phyloP scores from a whole-genome alignment of 495 filamentous ascomycete species.

The Hyaloscypha bicolor region DNA sequence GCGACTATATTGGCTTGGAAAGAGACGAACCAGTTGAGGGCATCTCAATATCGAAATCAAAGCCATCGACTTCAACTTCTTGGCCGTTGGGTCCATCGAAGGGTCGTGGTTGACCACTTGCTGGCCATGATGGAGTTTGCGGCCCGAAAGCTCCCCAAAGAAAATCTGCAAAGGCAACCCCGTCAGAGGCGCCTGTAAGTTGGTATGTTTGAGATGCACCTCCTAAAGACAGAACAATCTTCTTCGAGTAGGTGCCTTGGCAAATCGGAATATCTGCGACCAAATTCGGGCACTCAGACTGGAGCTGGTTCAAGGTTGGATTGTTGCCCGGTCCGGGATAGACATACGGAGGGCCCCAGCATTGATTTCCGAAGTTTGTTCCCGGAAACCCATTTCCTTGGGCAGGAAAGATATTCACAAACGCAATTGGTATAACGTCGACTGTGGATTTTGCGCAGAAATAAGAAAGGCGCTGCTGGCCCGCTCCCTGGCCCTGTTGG shows the following conservation, averaged over 20 bases:
- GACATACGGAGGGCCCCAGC: conserved; percentile 43
- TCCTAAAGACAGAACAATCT: conserved; percentile 68
- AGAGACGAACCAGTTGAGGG: conserved; percentile 11
- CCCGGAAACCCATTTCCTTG: conserved; percentile 56
- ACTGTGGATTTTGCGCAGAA: conserved; percentile 60
- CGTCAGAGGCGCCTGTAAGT: conserved; percentile 44
- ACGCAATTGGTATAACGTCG: conserved; percentile 70
- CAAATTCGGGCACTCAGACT: conserved; percentile 40
- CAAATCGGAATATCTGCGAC: conserved; percentile 51
- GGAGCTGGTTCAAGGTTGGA: conserved; percentile 29
- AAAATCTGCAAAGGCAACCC: conserved; percentile 59
- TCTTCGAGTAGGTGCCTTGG: conserved; percentile 55
- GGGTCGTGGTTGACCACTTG: conserved; percentile 37
- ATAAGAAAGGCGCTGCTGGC: conserved; percentile 49
- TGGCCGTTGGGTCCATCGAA: conserved; percentile 43
- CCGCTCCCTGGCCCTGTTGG: conserved; percentile 48
- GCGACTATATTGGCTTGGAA: conserved; percentile 38
- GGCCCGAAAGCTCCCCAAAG: conserved; percentile 69
- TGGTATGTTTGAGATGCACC: conserved; percentile 41
- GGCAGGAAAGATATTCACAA: conserved; percentile 66
- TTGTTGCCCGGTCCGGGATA: conserved; percentile 31
- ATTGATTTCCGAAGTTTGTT: conserved; percentile 72
- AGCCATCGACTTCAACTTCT: conserved; percentile 59
- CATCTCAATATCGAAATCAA: conserved; percentile 60
- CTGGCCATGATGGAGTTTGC: conserved; percentile 39